These are phyloP conservation scores for Trametes polyzona DNA, from an alignment of 1,284 basidiomycete genomes.

Conservation along the genomic window DNA sequence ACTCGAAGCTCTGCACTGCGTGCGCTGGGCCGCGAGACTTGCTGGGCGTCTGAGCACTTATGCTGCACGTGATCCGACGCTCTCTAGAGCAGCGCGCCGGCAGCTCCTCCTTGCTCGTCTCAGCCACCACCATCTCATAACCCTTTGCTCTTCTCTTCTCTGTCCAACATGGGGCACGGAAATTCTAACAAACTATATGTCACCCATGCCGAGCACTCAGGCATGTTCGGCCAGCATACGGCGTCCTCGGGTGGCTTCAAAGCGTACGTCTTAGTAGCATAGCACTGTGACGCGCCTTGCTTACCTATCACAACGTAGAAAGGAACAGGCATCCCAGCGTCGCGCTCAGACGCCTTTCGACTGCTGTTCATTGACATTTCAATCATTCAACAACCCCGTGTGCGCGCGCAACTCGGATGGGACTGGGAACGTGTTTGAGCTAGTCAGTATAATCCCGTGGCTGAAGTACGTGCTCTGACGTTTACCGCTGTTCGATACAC, in stretches of 20 bases:
- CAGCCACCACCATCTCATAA: background rate
- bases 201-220: constrained; percentile 83
- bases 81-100: background rate
- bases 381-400: constrained; percentile 89
- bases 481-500: background rate
- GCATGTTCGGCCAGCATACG: constrained; percentile 77
- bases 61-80: background rate
- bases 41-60: background rate
- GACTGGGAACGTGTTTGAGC: constrained; percentile 82
- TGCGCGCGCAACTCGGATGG: constrained; percentile 82
- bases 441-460: constrained; percentile 92
- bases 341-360: constrained; percentile 80
- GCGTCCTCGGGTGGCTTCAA: constrained; percentile 73
- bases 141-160: background rate
- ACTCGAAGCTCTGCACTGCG: no score
- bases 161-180: constrained; percentile 76
- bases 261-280: constrained; percentile 48
- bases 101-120: background rate
- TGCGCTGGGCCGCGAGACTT: no score
- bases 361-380: constrained; percentile 91
- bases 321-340: constrained; percentile 64
- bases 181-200: constrained; percentile 87
- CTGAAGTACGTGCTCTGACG: constrained; percentile 68
- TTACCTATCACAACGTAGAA: constrained; percentile 47
- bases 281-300: background rate